phyloP scores from a whole-genome alignment of 306 rosid genomes.

The Fragaria iinumae region DNA sequence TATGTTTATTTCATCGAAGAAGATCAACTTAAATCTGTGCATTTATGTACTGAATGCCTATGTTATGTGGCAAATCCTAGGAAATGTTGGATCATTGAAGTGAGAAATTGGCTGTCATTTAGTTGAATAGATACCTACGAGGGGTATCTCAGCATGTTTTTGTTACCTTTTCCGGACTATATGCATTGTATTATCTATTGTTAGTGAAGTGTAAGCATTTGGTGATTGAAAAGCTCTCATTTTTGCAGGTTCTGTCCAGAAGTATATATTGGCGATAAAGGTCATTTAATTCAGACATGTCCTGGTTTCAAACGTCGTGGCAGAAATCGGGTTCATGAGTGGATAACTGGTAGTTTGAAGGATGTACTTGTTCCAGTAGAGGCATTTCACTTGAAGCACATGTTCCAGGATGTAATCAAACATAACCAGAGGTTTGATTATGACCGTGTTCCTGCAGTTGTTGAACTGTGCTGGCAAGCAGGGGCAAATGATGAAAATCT shows the following conservation, averaged over 20 bases:
- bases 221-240: neutral
- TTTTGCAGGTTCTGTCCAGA: conserved; percentile 75
- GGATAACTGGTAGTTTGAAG: conserved; percentile 59
- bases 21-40: neutral
- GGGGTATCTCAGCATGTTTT: neutral
- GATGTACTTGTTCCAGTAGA: conserved; percentile 77
- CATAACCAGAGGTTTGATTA: conserved; percentile 78
- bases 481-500: conserved; percentile 45
- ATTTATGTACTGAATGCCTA: too few relatives aligned
- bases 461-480: conserved; percentile 88
- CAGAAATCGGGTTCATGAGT: conserved; percentile 70
- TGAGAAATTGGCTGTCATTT: neutral
- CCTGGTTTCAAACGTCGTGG: conserved; percentile 59
- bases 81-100: neutral
- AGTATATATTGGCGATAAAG: conserved; percentile 63
- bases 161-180: neutral
- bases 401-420: conserved; percentile 68
- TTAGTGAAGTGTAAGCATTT: neutral
- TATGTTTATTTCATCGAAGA: neutral
- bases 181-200: neutral
- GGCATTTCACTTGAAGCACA: conserved; percentile 62
- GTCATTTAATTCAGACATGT: conserved; percentile 74
- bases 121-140: neutral
- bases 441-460: conserved; percentile 81
- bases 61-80: neutral